phyloP scores from a whole-genome alignment of 257 asterid genomes.

The Solanum pennellii region DNA sequence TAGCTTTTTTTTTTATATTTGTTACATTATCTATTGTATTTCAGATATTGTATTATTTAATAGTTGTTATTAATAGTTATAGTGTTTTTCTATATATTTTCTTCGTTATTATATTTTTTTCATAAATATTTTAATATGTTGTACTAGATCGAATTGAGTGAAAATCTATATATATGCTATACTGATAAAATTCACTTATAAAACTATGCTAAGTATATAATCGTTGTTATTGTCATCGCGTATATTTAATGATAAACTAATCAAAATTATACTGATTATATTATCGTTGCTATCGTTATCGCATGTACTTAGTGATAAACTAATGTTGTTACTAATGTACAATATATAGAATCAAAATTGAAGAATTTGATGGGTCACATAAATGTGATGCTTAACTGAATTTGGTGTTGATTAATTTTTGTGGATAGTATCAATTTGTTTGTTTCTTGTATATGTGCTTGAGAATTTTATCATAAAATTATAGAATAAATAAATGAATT shows the following conservation, averaged over 20 bases:
- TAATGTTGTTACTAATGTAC: not conserved
- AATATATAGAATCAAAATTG: not conserved
- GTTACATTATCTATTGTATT: not conserved
- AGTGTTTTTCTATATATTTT: not conserved
- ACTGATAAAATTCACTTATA: not conserved
- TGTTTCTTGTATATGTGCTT: not conserved
- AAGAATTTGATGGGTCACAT: not conserved
- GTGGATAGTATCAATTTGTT: not conserved
- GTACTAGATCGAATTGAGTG: not conserved
- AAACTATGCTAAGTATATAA: accelerated
- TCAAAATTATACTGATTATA: not conserved
- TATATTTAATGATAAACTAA: not conserved
- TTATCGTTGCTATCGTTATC: no score
- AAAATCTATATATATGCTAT: not conserved
- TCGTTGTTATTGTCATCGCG: not conserved
- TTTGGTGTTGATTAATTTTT: not conserved
- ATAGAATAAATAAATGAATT: not conserved
- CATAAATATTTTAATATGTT: not conserved
- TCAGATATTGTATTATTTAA: not conserved
- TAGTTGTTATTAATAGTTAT: no score
- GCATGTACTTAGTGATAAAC: not conserved
- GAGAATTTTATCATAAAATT: not conserved
- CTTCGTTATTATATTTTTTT: no score
- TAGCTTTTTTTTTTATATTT: not conserved
- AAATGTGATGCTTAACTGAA: not conserved